Evolutionary conservation across 1,139 yeast species (phyloP).

Genomic region (Blastobotrys raffinosifermentans): DNA sequence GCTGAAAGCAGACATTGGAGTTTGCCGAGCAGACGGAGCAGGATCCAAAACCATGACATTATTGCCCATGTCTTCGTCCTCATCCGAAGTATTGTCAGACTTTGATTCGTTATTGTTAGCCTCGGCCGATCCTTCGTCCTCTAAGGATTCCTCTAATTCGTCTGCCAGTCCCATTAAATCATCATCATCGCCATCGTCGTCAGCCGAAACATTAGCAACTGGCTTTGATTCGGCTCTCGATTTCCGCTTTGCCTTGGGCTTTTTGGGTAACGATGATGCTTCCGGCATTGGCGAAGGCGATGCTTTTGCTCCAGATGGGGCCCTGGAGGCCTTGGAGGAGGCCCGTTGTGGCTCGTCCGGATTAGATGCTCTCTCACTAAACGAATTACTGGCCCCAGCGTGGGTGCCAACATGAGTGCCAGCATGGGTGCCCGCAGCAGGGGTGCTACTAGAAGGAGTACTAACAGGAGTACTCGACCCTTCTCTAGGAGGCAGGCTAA

Average conservation of each 20-base stretch:
- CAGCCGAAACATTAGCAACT: no score
- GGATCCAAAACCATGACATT: slow-evolving; percentile 12
- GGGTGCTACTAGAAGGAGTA: slow-evolving; percentile 6
- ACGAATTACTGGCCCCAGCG: no score
- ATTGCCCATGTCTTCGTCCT: slow-evolving; percentile 13
- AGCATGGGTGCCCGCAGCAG: no score
- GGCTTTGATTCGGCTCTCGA: slow-evolving; percentile 5
- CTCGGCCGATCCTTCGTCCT: slow-evolving; percentile 17
- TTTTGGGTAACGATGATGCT: no score
- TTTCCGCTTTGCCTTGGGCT: slow-evolving; percentile 1
- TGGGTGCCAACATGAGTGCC: no score
- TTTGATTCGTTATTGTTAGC: background rate
- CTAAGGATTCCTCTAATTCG: slow-evolving; percentile 25
- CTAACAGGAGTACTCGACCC: slow-evolving; percentile 1
- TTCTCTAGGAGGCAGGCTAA: slow-evolving; percentile 1
- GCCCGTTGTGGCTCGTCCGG: no score
- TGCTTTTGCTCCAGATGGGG: no score
- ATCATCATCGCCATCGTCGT: slow-evolving; percentile 29
- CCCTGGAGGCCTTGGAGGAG: no score
- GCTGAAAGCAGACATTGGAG: slow-evolving; percentile 5
- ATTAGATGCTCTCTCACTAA: no score
- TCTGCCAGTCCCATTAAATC: slow-evolving; percentile 28
- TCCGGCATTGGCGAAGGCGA: no score
- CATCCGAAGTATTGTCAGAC: slow-evolving; percentile 17
- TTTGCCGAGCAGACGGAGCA: background rate